phyloP scores from a whole-genome alignment of 129 eudicot genomes.

The Rutidosis leptorrhynchoides region DNA sequence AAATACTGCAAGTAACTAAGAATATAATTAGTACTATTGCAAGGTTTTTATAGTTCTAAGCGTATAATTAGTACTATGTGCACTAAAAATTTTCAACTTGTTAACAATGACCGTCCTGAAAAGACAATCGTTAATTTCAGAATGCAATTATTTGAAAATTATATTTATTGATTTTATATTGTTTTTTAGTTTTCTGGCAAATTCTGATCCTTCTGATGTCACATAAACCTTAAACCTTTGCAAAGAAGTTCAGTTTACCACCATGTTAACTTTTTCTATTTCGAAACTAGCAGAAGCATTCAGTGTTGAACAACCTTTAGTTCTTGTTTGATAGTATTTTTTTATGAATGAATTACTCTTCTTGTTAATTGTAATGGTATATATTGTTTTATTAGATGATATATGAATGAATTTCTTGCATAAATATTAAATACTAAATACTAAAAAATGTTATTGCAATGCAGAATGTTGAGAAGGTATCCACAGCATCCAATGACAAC shows the following conservation, averaged over 20 bases:
- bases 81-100: background rate
- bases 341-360: background rate
- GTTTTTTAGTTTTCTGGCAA: background rate
- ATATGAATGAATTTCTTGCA: background rate
- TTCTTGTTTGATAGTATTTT: background rate
- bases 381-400: background rate
- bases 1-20: background rate
- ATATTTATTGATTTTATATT: background rate
- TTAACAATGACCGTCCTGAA: background rate
- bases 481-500: slow-evolving; percentile 44
- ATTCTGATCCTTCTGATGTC: background rate
- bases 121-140: background rate
- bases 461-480: slow-evolving; percentile 65
- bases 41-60: background rate
- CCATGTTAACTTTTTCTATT: background rate
- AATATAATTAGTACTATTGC: background rate
- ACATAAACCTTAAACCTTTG: background rate
- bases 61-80: background rate
- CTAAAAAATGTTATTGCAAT: slow-evolving; percentile 23
- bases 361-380: background rate
- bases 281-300: background rate
- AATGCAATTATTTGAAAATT: background rate
- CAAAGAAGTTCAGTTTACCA: background rate
- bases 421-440: background rate
- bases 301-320: background rate